phyloP scores from a whole-genome alignment of 768 basidiomycete genomes.

The Galerina marginata region DNA sequence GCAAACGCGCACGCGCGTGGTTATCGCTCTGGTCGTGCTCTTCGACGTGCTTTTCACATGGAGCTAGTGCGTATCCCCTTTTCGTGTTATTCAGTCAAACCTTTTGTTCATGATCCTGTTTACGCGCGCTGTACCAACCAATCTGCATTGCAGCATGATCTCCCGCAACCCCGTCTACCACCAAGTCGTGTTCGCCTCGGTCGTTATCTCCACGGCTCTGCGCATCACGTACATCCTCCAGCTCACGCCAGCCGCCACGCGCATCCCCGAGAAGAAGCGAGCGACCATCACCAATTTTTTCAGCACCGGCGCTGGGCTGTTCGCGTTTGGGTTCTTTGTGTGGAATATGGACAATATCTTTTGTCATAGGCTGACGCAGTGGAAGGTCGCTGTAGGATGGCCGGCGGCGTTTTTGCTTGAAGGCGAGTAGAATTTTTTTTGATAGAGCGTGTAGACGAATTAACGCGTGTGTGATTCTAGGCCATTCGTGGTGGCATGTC shows the following conservation, averaged over 20 bases:
- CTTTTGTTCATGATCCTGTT: no score
- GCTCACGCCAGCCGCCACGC: slow-evolving; percentile 41
- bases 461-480: no score
- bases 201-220: slow-evolving; percentile 53
- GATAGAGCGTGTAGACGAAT: no score
- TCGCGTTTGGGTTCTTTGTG: slow-evolving; percentile 68
- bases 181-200: slow-evolving; percentile 70
- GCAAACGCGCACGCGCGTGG: slow-evolving; percentile 40
- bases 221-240: slow-evolving; percentile 61
- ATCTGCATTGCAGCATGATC: slow-evolving; percentile 46
- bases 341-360: slow-evolving; percentile 88
- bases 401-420: slow-evolving; percentile 70
- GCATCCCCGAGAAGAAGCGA: slow-evolving; percentile 50
- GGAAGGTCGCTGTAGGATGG: slow-evolving; percentile 66
- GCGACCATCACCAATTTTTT: slow-evolving; percentile 50
- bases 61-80: slow-evolving; percentile 66
- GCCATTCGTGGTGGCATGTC: slow-evolving; percentile 80
- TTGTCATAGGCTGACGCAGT: slow-evolving; percentile 59
- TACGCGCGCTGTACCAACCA: not conserved
- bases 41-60: slow-evolving; percentile 71
- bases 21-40: slow-evolving; percentile 42
- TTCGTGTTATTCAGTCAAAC: not conserved
- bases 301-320: slow-evolving; percentile 56
- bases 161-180: slow-evolving; percentile 83
- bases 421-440: slow-evolving; percentile 25